phyloP scores from a whole-genome alignment of 805 yeast species.

The Ogataea parapolymorpha region DNA sequence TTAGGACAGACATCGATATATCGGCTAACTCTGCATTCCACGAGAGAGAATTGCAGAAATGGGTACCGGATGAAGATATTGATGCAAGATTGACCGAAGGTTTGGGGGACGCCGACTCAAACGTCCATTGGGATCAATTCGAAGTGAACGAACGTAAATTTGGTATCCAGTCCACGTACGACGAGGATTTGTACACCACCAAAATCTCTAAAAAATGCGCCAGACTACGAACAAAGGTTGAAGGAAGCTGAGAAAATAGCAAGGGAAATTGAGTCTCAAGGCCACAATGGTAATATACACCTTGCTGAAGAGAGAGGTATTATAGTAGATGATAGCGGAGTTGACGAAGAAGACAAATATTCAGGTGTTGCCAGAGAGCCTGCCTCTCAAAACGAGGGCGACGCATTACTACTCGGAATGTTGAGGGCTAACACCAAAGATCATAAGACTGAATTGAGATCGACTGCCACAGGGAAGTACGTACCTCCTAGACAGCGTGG shows the following conservation, averaged over 20 bases:
- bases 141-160: conserved; percentile 85
- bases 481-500: conserved; percentile 58
- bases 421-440: conserved; percentile 22
- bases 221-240: conserved; percentile 64
- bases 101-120: conserved; percentile 36
- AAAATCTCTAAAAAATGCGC: conserved; percentile 62
- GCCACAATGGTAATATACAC: conserved; percentile 66
- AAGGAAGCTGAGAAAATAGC: conserved; percentile 77
- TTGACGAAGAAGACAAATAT: conserved; percentile 95
- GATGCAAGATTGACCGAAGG: conserved; percentile 22
- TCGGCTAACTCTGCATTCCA: conserved; percentile 45
- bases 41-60: conserved; percentile 75
- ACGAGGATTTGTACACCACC: conserved; percentile 87
- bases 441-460: conserved; percentile 23
- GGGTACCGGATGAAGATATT: conserved; percentile 68
- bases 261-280: conserved; percentile 71
- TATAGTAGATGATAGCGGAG: conserved; percentile 71
- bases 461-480: conserved; percentile 39
- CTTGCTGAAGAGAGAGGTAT: conserved; percentile 90
- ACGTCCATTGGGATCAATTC: conserved; percentile 82
- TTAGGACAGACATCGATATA: conserved; percentile 86
- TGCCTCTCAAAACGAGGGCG: conserved; percentile 14
- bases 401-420: conserved; percentile 29
- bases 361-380: conserved; percentile 78
- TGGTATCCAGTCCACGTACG: conserved; percentile 80